Evolutionary conservation across 805 yeast species (phyloP).

Genomic region (Kodamaea sagamina): DNA sequence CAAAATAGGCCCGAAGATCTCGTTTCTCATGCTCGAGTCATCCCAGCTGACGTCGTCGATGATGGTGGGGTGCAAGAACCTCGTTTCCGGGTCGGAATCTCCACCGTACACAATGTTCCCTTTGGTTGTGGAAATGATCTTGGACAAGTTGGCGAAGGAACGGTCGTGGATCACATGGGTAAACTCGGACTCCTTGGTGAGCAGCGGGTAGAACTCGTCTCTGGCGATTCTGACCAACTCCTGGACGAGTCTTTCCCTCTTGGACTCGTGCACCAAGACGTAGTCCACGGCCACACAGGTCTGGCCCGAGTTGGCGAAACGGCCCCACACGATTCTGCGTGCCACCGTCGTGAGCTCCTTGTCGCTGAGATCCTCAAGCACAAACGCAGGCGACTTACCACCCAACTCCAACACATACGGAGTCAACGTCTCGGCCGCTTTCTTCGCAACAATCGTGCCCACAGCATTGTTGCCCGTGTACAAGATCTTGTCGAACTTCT

Average conservation of each 20-base stretch:
- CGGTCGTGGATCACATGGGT: conserved; percentile 63
- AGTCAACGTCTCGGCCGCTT: conserved; percentile 83
- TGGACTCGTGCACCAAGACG: conserved; percentile 60
- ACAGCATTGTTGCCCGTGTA: conserved; percentile 82
- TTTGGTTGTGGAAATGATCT: conserved; percentile 48
- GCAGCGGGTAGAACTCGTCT: conserved; percentile 47
- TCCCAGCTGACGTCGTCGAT: conserved; percentile 61
- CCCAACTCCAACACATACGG: conserved; percentile 85
- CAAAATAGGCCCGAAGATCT: conserved; percentile 82
- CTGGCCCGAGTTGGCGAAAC: conserved; percentile 82
- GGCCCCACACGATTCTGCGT: conserved; percentile 74
- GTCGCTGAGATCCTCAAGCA: conserved; percentile 52
- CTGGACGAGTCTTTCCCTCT: conserved; percentile 53
- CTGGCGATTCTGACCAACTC: conserved; percentile 42
- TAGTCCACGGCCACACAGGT: conserved; percentile 91
- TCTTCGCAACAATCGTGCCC: conserved; percentile 73
- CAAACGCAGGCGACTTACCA: conserved; percentile 85
- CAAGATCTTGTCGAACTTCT: conserved; percentile 77
- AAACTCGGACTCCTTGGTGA: conserved; percentile 32
- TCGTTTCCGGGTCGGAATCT: conserved; percentile 35
- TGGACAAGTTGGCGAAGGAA: conserved; percentile 50
- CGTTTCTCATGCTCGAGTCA: conserved; percentile 73
- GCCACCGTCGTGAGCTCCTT: conserved; percentile 47
- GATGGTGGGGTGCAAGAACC: conserved; percentile 72
- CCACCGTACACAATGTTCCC: conserved; percentile 59